These are phyloP conservation scores for Peronospora destructor DNA, from an alignment of 352 stramenopile genomes.

Conservation along the genomic window DNA sequence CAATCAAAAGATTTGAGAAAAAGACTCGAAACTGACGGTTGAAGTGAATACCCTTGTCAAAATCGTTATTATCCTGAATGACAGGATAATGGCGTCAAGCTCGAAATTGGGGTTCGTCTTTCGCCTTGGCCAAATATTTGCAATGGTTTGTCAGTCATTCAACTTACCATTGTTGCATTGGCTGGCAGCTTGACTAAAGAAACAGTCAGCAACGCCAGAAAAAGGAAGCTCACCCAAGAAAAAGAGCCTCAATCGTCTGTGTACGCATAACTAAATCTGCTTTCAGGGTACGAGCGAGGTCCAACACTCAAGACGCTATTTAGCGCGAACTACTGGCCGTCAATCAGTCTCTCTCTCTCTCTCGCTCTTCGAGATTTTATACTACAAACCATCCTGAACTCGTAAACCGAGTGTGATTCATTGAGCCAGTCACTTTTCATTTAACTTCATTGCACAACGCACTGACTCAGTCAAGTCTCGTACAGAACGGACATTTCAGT, in stretches of 20 bases:
- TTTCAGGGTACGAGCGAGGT: constrained; percentile 13
- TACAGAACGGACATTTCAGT: constrained; percentile 7
- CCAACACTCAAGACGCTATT: constrained; percentile 17
- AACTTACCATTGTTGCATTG: constrained; percentile 18
- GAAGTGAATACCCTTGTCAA: constrained; percentile 1
- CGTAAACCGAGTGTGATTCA: too few species aligned
- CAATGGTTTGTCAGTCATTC: constrained; percentile 9
- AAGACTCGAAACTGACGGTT: not conserved
- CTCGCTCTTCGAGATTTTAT: constrained; percentile 23
- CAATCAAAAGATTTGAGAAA: not conserved
- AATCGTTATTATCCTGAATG: not conserved
- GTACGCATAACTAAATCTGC: constrained; percentile 11
- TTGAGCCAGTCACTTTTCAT: constrained; percentile 6
- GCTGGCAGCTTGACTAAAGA: constrained; percentile 19
- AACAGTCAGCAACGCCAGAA: constrained; percentile 11
- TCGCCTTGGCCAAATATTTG: constrained; percentile 9
- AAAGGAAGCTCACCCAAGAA: too few species aligned
- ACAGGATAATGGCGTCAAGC: constrained; percentile 12
- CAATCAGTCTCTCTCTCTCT: constrained; percentile 9
- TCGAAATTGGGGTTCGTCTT: constrained; percentile 13
- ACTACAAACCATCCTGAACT: not conserved
- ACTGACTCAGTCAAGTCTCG: not conserved
- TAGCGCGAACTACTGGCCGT: constrained; percentile 10
- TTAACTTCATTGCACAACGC: constrained; percentile 7
- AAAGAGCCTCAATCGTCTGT: not conserved